These are phyloP conservation scores for Scheffersomyces segobiensis DNA, from an alignment of 1,139 yeast species.

Conservation along the genomic window DNA sequence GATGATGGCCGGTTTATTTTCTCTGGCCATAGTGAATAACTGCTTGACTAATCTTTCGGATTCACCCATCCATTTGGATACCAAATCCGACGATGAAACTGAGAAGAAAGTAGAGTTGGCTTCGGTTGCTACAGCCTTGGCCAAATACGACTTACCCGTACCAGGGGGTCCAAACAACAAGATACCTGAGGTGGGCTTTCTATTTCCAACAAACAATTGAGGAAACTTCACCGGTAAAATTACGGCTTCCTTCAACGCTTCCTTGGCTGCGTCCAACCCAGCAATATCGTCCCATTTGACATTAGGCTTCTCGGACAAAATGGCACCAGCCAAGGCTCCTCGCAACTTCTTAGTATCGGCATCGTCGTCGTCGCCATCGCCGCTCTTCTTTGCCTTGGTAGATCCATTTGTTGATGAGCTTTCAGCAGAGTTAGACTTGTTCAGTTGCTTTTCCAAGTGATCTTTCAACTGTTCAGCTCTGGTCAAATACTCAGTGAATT, in stretches of 20 bases:
- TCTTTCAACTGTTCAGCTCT: constrained; percentile 95
- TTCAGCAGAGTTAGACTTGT: constrained; percentile 48
- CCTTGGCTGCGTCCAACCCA: constrained; percentile 93
- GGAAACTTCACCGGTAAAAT: constrained; percentile 94
- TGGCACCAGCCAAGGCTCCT: constrained; percentile 91
- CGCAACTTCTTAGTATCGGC: constrained; percentile 84
- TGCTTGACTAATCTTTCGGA: constrained; percentile 94
- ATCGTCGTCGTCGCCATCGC: constrained; percentile 64
- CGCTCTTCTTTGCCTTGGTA: constrained; percentile 58
- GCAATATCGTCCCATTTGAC: constrained; percentile 96
- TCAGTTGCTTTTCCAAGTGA: constrained; percentile 68
- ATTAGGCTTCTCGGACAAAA: constrained; percentile 88
- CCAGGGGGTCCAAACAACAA: constrained; percentile 97
- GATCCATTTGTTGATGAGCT: constrained; percentile 53
- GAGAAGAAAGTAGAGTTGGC: constrained; percentile 96
- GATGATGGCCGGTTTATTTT: constrained; percentile 90
- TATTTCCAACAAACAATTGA: constrained; percentile 87
- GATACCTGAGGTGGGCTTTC: constrained; percentile 93
- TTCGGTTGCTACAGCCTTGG: constrained; percentile 98
- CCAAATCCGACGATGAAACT: constrained; percentile 90
- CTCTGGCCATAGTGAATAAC: constrained; percentile 92
- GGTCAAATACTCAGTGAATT: constrained; percentile 86
- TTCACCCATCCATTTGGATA: constrained; percentile 99
- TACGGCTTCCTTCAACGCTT: constrained; percentile 96
- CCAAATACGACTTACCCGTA: constrained; percentile 95